Evolutionary conservation across 768 basidiomycete species (phyloP), one percentile per base, ranked within the genome.

Genomic region (Erythrobasidium yunnanense): DNA sequence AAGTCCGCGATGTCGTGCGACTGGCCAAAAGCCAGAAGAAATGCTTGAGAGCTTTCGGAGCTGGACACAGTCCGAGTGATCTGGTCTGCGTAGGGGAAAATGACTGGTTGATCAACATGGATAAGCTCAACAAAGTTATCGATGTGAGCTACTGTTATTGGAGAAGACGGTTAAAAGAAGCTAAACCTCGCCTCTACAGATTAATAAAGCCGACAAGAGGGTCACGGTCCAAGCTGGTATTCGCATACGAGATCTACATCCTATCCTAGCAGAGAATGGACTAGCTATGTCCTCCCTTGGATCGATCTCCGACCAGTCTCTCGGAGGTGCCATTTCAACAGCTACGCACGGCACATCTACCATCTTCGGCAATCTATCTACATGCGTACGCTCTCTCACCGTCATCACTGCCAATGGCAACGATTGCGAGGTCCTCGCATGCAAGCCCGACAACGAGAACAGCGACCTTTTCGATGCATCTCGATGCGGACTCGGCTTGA

Each of bases 321-420:
- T 99, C 69, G 92, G 83, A 27, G 95, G 95, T 47, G 83, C 91
- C 71, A 81, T 97, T 72, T 85, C 90, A 15, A 99, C 95, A 68
- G 90, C 90, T 6, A 92, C 92, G 0, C 95, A 99, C 79, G 95
- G 92, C 56, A 85, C 88, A 13, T 93, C 95, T 45, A 79, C 87
- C 66, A 73, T 77, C 47, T 92, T 82, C 77, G 83, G 83, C 58
- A 87, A 89, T 68, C 82, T 96, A 69, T 89, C 90, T 11, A 85
- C 85, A 20, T 82, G 86, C 70, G 89, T 90, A 58, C 80, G 82
- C 71, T 83, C 86, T 2, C 77, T 96, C 68, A 83, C 83, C 5
- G 73, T 96, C 52, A 79, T 95, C 34, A 79, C 88, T 15, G 86
- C 92, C 15, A 58, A 71, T 4, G 68, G 73, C 6, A 83, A 87